These are phyloP conservation scores for Begonia loranthoides DNA, from an alignment of 306 rosid species.

Conservation along the genomic window DNA sequence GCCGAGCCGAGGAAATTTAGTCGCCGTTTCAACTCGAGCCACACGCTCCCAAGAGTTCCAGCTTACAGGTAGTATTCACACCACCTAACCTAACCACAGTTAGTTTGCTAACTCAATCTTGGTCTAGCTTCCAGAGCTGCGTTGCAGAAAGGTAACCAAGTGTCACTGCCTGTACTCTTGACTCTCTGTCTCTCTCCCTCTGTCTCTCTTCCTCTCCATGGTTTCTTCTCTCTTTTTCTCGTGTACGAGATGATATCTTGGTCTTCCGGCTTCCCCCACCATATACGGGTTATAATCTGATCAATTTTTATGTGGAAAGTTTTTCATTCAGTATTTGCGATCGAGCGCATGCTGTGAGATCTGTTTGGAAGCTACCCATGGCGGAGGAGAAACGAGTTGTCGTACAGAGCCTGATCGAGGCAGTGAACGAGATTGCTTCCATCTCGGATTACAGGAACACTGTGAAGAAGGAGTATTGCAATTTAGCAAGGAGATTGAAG, in stretches of 20 bases:
- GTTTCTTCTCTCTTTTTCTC: constrained; percentile 3
- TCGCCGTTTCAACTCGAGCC: not conserved
- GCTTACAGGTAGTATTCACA: not conserved
- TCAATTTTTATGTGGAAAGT: not conserved
- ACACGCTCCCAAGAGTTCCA: not conserved
- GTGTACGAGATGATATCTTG: constrained; percentile 14
- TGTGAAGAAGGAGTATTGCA: constrained; percentile 84
- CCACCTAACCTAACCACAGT: not conserved
- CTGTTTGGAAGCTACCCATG: constrained; percentile 29
- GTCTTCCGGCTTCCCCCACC: constrained; percentile 12
- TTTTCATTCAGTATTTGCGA: not conserved
- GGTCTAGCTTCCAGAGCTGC: constrained; percentile 27
- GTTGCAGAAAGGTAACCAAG: constrained; percentile 9
- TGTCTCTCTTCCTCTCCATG: constrained; percentile 1
- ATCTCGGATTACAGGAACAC: constrained; percentile 67
- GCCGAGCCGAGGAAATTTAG: no score
- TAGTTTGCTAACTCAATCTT: constrained; percentile 10
- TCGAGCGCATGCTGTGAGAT: constrained; percentile 11
- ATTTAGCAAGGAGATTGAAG: constrained; percentile 78
- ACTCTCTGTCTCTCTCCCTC: not conserved
- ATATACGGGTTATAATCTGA: not conserved
- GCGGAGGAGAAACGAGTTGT: constrained; percentile 45
- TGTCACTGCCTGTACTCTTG: constrained; percentile 14
- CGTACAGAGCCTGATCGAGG: constrained; percentile 38
- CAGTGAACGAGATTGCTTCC: constrained; percentile 50